Evolutionary conservation across 2,329 filamentous ascomycete genomes (phyloP).

Genomic region (Cladosporium sp.): DNA sequence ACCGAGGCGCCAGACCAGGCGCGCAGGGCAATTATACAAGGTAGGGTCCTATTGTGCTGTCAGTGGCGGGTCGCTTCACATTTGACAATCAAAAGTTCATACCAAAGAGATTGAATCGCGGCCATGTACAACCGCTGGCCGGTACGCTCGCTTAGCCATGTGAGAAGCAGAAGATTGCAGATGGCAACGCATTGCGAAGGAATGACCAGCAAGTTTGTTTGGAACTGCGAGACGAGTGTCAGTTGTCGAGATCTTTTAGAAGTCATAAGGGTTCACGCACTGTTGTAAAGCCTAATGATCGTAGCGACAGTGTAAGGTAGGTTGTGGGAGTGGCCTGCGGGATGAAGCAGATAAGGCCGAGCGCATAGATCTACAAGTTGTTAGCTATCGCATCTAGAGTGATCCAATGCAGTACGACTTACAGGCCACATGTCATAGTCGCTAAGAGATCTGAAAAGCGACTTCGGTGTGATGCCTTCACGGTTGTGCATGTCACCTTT

Average conservation of each 20-base stretch:
- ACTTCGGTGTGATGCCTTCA: constrained; percentile 53
- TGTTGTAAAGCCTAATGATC: constrained; percentile 27
- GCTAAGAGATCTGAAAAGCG: constrained; percentile 28
- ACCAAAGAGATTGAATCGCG: constrained; percentile 42
- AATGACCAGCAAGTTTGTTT: constrained; percentile 66
- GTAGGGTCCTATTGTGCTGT: constrained; percentile 34
- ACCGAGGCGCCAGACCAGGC: constrained; percentile 30
- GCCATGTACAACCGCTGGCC: constrained; percentile 54
- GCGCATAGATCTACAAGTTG: constrained; percentile 19
- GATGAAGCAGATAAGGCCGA: constrained; percentile 43
- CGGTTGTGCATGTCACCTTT: constrained; percentile 62
- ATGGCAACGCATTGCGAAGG: constrained; percentile 39
- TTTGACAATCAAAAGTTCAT: constrained; percentile 27
- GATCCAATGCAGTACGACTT: background rate
- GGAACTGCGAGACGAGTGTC: constrained; percentile 45
- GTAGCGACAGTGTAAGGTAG: constrained; percentile 56
- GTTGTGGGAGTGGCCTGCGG: constrained; percentile 52
- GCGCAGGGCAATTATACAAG: constrained; percentile 41
- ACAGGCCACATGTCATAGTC: constrained; percentile 45
- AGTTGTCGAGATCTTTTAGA: background rate
- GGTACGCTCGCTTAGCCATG: constrained; percentile 51
- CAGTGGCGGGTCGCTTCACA: too few species aligned
- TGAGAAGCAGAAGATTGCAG: constrained; percentile 51
- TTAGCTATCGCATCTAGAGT: background rate
- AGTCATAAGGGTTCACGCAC: background rate